Conservation (phyloP, 805 yeast species). For the Saccharomycopsis sp. region DNA sequence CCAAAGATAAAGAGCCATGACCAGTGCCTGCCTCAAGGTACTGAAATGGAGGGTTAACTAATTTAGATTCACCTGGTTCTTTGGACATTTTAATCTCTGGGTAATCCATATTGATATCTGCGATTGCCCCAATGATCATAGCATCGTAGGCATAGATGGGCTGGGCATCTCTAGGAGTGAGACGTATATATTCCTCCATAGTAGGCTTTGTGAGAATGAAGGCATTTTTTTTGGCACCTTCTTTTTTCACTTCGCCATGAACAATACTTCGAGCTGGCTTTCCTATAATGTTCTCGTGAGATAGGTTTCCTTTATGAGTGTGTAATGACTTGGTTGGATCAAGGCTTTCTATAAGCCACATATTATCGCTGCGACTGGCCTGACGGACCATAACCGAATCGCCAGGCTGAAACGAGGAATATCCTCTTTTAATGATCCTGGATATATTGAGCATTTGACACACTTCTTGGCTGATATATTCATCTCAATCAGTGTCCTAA, state of each 20-base stretch:
- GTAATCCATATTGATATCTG: conserved; percentile 40
- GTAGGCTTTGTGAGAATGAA: conserved; percentile 36
- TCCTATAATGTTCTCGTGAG: conserved; percentile 36
- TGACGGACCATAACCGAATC: conserved; percentile 30
- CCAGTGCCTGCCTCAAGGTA: conserved; percentile 51
- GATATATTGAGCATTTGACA: too few relatives aligned
- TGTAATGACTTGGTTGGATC: conserved; percentile 22
- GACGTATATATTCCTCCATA: conserved; percentile 40
- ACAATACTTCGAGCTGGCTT: conserved; percentile 8
- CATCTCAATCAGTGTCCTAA: too few relatives aligned
- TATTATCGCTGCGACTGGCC: conserved; percentile 25
- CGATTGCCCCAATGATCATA: conserved; percentile 37
- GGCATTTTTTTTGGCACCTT: conserved; percentile 23
- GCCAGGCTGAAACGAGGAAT: conserved; percentile 25
- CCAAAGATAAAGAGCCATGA: conserved; percentile 44
- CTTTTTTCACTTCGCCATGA: conserved; percentile 1
- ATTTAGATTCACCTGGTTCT: conserved; percentile 4
- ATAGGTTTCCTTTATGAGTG: conserved; percentile 24
- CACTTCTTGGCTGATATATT: too few relatives aligned
- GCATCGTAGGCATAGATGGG: conserved; percentile 49
- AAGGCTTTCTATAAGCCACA: conserved; percentile 30
- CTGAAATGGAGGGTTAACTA: conserved; percentile 30
- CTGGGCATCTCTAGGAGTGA: conserved; percentile 39
- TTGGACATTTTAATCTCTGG: conserved; percentile 26
- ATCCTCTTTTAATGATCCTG: conserved; percentile 6